phyloP scores from a whole-genome alignment of 176 grass and related monocot genomes.

The Aegilops umbellulata region DNA sequence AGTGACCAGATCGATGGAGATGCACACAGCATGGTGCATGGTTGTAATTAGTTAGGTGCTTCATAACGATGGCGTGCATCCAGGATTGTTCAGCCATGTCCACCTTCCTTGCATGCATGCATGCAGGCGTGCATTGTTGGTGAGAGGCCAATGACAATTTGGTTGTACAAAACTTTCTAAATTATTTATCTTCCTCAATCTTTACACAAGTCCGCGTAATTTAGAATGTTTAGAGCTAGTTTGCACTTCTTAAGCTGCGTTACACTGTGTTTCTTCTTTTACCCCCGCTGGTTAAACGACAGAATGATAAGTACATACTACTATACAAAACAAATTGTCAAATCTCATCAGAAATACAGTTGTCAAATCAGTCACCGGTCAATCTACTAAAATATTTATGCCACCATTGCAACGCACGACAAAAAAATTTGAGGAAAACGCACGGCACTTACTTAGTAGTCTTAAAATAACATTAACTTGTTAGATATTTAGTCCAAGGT shows the following conservation, averaged over 20 bases:
- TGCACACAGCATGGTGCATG: conserved; percentile 25
- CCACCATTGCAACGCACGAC: too few species aligned
- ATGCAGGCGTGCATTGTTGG: neutral
- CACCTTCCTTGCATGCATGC: conserved; percentile 3
- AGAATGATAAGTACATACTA: too few species aligned
- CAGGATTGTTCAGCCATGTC: conserved; percentile 20
- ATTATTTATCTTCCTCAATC: neutral
- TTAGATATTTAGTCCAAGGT: too few species aligned
- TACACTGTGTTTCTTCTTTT: neutral
- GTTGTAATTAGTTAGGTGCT: conserved; percentile 50
- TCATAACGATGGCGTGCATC: conserved; percentile 28
- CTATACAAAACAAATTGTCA: too few species aligned
- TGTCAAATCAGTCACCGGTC: too few species aligned
- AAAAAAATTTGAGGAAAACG: too few species aligned
- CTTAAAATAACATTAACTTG: too few species aligned
- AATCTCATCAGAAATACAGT: too few species aligned
- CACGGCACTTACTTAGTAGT: too few species aligned
- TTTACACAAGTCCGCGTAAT: neutral
- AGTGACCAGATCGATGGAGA: conserved; percentile 22
- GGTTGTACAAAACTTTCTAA: neutral
- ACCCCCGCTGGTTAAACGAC: too few species aligned
- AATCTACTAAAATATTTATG: too few species aligned
- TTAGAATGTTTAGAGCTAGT: neutral
- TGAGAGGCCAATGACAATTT: conserved; percentile 11
- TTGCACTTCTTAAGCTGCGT: neutral